These are phyloP conservation scores for Tricholoma flavovirens DNA, from an alignment of 768 basidiomycete genomes.

Conservation along the genomic window DNA sequence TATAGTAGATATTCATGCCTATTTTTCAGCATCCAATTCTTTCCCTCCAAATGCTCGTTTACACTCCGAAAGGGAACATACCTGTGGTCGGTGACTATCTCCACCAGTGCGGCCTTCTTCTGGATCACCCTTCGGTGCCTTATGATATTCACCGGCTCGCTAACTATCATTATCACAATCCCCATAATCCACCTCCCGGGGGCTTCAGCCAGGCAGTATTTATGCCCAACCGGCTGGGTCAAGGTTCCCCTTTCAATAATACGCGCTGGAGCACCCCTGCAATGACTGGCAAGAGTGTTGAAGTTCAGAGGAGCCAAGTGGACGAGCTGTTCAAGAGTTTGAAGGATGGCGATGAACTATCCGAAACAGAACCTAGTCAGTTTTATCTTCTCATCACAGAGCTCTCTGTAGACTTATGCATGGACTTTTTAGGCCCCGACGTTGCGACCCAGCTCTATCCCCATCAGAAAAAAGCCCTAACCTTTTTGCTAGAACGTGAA, in stretches of 20 bases:
- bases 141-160: conserved; percentile 56
- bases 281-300: conserved; percentile 70
- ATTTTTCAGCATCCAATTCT: conserved; percentile 67
- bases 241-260: conserved; percentile 25
- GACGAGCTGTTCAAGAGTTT: conserved; percentile 91
- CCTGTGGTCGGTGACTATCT: conserved; percentile 74
- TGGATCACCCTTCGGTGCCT: conserved; percentile 74
- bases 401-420: neutral
- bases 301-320: conserved; percentile 88
- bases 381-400: neutral
- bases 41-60: conserved; percentile 80
- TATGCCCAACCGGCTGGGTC: conserved; percentile 35
- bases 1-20: conserved; percentile 1
- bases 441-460: conserved; percentile 89
- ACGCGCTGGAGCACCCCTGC: conserved; percentile 56
- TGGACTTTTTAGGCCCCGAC: conserved; percentile 41
- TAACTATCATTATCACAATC: conserved; percentile 76
- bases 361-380: conserved; percentile 82
- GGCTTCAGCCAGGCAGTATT: conserved; percentile 45
- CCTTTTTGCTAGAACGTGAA: conserved; percentile 89
- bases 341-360: conserved; percentile 80
- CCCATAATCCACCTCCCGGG: conserved; percentile 78
- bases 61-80: conserved; percentile 93
- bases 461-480: conserved; percentile 96
- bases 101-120: conserved; percentile 56